Base-by-base conservation (phyloP, 1,284 basidiomycete species). In the Mycosarcoma mackinlayi region DNA sequence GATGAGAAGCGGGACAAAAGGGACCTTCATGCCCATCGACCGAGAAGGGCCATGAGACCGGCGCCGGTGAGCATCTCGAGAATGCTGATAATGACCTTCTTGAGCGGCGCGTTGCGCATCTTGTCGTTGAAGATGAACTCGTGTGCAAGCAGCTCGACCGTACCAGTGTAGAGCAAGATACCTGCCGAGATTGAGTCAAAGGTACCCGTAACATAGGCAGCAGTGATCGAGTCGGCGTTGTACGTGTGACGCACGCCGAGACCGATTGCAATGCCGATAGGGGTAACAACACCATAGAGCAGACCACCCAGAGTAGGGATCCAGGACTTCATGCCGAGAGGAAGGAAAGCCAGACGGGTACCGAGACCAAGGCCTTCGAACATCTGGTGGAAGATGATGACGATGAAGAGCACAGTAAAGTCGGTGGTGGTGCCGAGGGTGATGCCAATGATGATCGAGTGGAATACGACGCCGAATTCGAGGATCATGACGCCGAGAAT, bases 401-500 rank as follows among this genome's bases (percentile, higher is more conserved):
- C 94, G 63, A 94, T 85, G 81, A 98, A 94, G 19, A 98, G 88
- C 11, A 91, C 84, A 68, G 88, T 91, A 84, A 98, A 98, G 35
- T 71, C 67, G 24, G 87, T 84, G 76, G 91, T 88, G 30, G 95
- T 92, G 19, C 93, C 94, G 42, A 98, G 88, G 0, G 95, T 98
- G 23, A 98, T 85, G 1, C 95, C 95, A 74, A 98, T 93, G 71
- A 98, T 87, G 38, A 97, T 81, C 78, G 84, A 83, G 45, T 96
- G 94, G 63, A 98, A 86, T 13, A 94, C 84, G 45, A 98, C 92
- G 76, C 95, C 96, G 77, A 98, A 95, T 82, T 88, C 93, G 59
- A 95, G 86, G 66, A 94, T 93, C 38, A 87, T 89, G 39, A 94
- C 86, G 19, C 93, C 94, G 41, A 98, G 86, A 45, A 96, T 85